phyloP scores from a whole-genome alignment of 2,329 filamentous ascomycete species.

The Paramyrothecium sp. region DNA sequence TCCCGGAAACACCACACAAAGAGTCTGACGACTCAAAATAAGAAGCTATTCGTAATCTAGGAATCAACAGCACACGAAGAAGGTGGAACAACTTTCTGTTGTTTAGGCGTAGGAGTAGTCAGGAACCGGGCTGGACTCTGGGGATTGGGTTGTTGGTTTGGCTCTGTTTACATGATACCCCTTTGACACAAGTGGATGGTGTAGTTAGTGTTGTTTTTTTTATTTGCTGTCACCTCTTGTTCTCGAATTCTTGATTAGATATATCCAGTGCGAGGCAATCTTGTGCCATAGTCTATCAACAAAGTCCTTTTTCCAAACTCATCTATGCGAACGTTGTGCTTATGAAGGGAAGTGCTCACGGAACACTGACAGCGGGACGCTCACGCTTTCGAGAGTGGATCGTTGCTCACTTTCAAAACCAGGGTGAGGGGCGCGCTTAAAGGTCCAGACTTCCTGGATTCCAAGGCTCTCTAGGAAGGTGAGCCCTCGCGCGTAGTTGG shows the following conservation, averaged over 20 bases:
- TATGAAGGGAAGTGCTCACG: conserved; percentile 22
- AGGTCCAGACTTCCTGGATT: conserved; percentile 61
- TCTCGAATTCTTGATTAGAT: no score
- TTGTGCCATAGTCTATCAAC: no score
- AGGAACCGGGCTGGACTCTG: background rate
- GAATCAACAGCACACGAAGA: background rate
- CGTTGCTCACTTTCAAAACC: conserved; percentile 25
- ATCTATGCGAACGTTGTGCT: background rate
- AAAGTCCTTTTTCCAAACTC: no score
- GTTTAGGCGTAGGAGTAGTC: background rate
- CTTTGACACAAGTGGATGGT: background rate
- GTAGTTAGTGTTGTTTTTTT: conserved; percentile 1
- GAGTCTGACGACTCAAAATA: background rate
- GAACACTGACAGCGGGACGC: conserved; percentile 41
- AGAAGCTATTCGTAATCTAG: background rate
- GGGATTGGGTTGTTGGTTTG: background rate
- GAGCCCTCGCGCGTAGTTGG: conserved; percentile 73
- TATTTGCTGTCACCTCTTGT: background rate
- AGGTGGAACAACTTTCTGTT: no score
- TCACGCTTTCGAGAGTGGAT: conserved; percentile 38
- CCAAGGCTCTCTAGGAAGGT: conserved; percentile 68
- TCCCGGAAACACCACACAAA: conserved; percentile 31
- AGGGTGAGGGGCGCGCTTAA: conserved; percentile 36
- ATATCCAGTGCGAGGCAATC: no score
- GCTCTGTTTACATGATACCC: conserved; percentile 6